Conservation (phyloP, 75 land plant genomes). For the Cryptomeria japonica region DNA sequence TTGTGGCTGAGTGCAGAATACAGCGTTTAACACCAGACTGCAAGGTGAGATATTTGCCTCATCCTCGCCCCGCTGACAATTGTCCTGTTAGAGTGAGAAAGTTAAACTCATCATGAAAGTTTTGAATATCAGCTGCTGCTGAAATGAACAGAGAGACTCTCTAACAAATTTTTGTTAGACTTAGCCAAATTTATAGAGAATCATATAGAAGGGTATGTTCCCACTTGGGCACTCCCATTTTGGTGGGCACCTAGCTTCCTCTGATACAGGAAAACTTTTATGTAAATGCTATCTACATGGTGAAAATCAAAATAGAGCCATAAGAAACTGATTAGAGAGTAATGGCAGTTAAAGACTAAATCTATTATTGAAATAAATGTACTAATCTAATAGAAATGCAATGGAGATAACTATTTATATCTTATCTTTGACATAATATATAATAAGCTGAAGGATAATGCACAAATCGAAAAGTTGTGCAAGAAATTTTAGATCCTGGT, state of each 20-base stretch:
- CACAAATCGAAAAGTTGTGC: neutral
- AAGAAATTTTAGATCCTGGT: neutral
- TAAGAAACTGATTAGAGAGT: neutral
- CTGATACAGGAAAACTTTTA: neutral
- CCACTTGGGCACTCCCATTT: neutral
- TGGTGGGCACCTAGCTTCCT: neutral
- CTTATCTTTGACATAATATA: neutral
- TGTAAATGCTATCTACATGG: neutral
- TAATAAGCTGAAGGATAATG: neutral
- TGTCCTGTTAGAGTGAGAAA: constrained; percentile 49
- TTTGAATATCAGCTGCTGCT: neutral
- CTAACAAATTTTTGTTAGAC: neutral
- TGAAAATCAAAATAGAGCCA: neutral
- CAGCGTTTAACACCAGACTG: constrained; percentile 35
- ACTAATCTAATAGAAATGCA: neutral
- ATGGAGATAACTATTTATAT: neutral
- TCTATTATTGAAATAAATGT: neutral
- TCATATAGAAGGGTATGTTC: neutral
- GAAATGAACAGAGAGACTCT: neutral
- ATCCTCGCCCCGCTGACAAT: constrained; percentile 69
- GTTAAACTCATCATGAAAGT: neutral
- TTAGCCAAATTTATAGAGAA: neutral
- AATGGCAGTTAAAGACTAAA: neutral
- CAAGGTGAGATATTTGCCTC: constrained; percentile 57
- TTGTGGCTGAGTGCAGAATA: constrained; percentile 33